Evolutionary conservation across 2,329 filamentous ascomycete genomes (phyloP), one percentile per base, ranked within the genome.

Genomic region (Pseudogymnoascus sp.): DNA sequence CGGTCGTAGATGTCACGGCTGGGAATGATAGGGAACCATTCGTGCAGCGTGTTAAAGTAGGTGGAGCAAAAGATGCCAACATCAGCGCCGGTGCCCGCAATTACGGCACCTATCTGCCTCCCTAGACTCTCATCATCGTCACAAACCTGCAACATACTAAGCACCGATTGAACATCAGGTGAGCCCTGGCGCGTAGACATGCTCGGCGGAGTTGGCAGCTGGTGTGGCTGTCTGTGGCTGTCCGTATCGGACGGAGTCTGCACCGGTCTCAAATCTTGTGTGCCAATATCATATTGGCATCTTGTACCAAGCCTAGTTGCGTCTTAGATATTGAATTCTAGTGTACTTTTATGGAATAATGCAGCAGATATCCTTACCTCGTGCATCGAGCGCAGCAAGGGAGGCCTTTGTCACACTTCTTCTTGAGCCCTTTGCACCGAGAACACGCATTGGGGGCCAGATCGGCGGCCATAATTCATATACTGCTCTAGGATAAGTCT

Each of bases 401-500:
- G 15, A 65, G 31, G 4, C 39, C 36, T 58, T 64, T 64, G 24
- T 65, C 64, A 33, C 64, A 65, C 33, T 62, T 64, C 59, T 65
- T 65, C 63, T 65, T 65, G 10, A 61, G 63, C 7, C 61, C 29
- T 50, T 62, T 64, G 50, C 64, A 65, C 39, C 60, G 59, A 37
- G 44, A 17, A 29, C 63, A 64, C 11, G 61, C 63, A 29, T 59
- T 54, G 26, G 47, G 29, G 29, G 47, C 29, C 10, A 33, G 35
- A 54, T 54, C 47, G 4, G 47, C 15, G 15, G 47, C 47, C 47
- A 54, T 54, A 54, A 54, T 6, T 35, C 15, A 33, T 33, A 17
- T 33, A 54, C 9, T 54, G 31, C 29, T 15, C 29, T 33, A 13
- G 15, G n/a, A 54, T 21, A 33, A 54, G 29, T 29, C 15, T 17